Conservation (phyloP, 805 yeast species). For the Saccharomycopsis malanga region DNA sequence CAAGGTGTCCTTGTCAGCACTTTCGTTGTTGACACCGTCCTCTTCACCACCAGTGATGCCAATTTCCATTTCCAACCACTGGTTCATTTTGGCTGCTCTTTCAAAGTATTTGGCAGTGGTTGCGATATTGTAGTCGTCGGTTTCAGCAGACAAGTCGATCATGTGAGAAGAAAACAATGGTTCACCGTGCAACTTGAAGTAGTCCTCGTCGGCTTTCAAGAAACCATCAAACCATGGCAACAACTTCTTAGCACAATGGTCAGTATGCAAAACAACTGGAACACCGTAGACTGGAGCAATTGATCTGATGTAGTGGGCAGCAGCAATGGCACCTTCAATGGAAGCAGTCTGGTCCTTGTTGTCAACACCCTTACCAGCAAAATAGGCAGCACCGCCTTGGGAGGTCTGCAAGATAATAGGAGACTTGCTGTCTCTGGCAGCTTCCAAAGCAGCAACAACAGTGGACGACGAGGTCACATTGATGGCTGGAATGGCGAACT, state of each 20-base stretch:
- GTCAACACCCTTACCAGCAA: conserved; percentile 98
- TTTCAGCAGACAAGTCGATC: conserved; percentile 96
- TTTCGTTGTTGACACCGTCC: conserved; percentile 99
- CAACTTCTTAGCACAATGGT: conserved; percentile 97
- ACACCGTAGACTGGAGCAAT: conserved; percentile 95
- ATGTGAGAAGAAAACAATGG: conserved; percentile 98
- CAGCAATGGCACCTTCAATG: conserved; percentile 91
- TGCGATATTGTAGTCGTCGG: conserved; percentile 91
- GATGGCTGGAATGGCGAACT: conserved; percentile 97
- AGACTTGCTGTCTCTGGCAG: conserved; percentile 88
- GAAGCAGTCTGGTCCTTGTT: conserved; percentile 93
- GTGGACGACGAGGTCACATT: conserved; percentile 98
- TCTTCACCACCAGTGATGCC: conserved; percentile 99
- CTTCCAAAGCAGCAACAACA: conserved; percentile 93
- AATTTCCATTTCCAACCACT: conserved; percentile 99
- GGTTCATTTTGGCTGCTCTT: conserved; percentile 89
- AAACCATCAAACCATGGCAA: conserved; percentile 99
- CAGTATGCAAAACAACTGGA: conserved; percentile 96
- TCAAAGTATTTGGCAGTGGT: conserved; percentile 91
- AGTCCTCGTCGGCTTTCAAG: conserved; percentile 93
- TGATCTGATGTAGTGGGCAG: conserved; percentile 95
- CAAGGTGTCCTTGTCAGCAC: conserved; percentile 75
- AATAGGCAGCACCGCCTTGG: conserved; percentile 99
- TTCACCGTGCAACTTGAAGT: conserved; percentile 78
- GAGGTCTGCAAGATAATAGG: conserved; percentile 97